Evolutionary conservation across 1,284 basidiomycete genomes (phyloP), one percentile per base, ranked within the genome.

Genomic region (Leccinum pachyderme): DNA sequence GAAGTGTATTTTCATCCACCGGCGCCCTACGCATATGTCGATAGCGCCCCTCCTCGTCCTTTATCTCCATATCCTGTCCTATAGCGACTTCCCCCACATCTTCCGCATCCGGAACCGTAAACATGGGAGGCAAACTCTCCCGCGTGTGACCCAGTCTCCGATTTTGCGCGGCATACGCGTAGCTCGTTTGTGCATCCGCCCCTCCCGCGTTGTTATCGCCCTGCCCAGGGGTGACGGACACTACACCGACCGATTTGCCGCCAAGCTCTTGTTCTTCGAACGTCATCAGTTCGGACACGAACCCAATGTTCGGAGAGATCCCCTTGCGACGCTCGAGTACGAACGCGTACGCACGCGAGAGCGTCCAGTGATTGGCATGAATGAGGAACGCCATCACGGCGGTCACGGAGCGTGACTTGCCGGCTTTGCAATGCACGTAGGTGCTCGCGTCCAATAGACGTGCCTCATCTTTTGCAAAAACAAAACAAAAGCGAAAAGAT

Each of bases 241-340:
- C 76, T 15, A 84, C 90, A 27, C 90, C 90, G 35, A 86, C 78
- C 12, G 85, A 87, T 72, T 93, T 93, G 12, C 87, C 84, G 11
- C 92, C 91, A 7, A 95, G 79, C 66, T 94, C 91, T 63, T 86
- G 81, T 68, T 96, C 91, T 73, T 98, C 95, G 67, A 94, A 98
- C 49, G 86, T 89, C 94, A 98, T 98, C 44, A 98, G 81, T 73
- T 98, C 95, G 12, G 91, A 93, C 32, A 98, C 93, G 72, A 98
- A 98, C 6, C 95, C 95, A 61, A 99, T 98, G 70, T 98, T 98
- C 8, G 96, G 95, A n/a, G 90, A 94, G 62, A 98, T 95, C 61
- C 90, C 92, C 61, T 90, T 89, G 47, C 96, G 83, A 8, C 93
- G 83, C 64, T 95, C 93, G 41, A 92, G 81, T 24, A 98, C 95